Evolutionary conservation across 1,284 basidiomycete genomes (phyloP).

Genomic region (Thelephora terrestris): DNA sequence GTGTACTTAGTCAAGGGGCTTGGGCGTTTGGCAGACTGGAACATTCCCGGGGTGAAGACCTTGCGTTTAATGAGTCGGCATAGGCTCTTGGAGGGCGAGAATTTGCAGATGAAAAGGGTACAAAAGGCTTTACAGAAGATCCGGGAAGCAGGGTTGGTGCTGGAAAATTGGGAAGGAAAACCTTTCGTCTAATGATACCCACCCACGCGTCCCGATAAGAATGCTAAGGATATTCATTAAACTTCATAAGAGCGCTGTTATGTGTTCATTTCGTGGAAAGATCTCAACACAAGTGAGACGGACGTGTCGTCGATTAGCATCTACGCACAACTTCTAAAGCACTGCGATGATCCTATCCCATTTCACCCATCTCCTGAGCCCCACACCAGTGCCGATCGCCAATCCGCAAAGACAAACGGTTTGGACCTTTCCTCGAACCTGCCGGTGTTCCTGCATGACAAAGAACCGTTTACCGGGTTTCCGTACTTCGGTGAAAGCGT

Average conservation of each 20-base stretch:
- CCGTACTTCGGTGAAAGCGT: conserved; percentile 88
- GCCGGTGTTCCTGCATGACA: conserved; percentile 83
- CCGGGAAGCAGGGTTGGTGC: neutral
- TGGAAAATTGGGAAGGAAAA: neutral
- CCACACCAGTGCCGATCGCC: conserved; percentile 4
- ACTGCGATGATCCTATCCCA: conserved; percentile 87
- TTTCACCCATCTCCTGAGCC: conserved; percentile 75
- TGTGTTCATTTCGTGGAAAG: neutral
- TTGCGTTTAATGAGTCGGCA: neutral
- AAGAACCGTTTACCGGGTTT: conserved; percentile 96
- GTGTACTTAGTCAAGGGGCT: neutral
- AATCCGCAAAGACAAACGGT: conserved; percentile 16
- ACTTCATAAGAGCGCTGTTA: neutral
- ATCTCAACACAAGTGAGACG: conserved; percentile 12
- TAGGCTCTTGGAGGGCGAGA: neutral
- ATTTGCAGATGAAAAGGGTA: neutral
- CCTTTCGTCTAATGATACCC: neutral
- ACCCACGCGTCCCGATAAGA: neutral
- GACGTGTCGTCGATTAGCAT: conserved; percentile 35
- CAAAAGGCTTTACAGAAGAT: neutral
- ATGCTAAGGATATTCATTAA: neutral
- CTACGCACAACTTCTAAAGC: conserved; percentile 80
- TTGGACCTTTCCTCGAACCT: conserved; percentile 81
- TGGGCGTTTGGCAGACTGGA: neutral
- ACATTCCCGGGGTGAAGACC: neutral